phyloP scores from a whole-genome alignment of 1,284 basidiomycete genomes.

The Ganoderma leucocontextum region DNA sequence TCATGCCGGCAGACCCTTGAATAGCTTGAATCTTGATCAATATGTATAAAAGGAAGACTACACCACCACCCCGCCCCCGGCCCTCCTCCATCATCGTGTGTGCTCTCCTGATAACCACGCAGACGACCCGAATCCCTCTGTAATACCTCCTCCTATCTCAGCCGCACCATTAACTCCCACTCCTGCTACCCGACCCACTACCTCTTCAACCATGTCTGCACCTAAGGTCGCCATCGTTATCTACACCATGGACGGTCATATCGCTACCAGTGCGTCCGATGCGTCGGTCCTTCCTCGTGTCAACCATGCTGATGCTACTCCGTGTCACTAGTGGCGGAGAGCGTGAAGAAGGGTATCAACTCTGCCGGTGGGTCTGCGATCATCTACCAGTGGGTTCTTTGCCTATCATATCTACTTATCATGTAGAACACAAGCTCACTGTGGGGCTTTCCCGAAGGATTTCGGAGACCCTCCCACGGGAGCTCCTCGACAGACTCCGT shows the following conservation, averaged over 20 bases:
- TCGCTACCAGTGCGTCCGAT: conserved; percentile 64
- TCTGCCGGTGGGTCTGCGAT: conserved; percentile 74
- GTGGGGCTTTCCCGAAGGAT: conserved; percentile 58
- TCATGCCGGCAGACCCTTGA: conserved; percentile 21
- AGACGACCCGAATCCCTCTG: conserved; percentile 37
- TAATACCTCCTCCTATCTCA: conserved; percentile 24
- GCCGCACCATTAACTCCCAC: conserved; percentile 25
- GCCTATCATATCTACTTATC: background rate
- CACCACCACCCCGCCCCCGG: background rate
- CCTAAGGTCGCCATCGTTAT: conserved; percentile 83
- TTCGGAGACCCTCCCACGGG: conserved; percentile 84
- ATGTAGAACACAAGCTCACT: conserved; percentile 5
- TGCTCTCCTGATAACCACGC: conserved; percentile 37
- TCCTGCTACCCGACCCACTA: conserved; percentile 27
- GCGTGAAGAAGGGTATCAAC: conserved; percentile 77
- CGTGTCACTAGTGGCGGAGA: conserved; percentile 73
- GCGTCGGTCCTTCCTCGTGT: background rate
- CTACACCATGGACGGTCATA: conserved; percentile 87
- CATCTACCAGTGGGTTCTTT: conserved; percentile 72
- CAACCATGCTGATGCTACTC: too few relatives aligned
- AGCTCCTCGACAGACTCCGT: conserved; percentile 80
- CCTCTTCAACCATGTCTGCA: conserved; percentile 37
- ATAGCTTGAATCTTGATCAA: conserved; percentile 21
- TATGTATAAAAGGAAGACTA: conserved; percentile 19
- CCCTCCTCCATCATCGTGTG: conserved; percentile 8